Evolutionary conservation across 192 early-diverging fungal genomes (phyloP).

Genomic region (Backusella macrospora): DNA sequence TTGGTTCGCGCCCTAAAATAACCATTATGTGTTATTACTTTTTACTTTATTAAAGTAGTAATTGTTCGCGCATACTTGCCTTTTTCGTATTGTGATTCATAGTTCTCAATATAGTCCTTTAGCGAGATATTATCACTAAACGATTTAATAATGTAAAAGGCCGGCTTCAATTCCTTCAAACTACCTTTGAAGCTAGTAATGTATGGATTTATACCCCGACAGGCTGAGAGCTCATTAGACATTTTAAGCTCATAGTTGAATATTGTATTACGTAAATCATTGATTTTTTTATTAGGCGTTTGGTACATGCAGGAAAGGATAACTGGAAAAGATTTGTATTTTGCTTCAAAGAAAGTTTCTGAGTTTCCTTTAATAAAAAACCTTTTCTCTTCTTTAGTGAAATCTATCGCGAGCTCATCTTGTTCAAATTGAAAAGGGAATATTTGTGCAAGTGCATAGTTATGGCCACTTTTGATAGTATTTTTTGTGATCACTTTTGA

Average conservation of each 20-base stretch:
- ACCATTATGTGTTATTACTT: too few relatives aligned
- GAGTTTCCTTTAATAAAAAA: too few relatives aligned
- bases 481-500: too few relatives aligned
- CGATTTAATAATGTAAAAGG: not conserved
- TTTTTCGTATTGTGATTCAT: not conserved
- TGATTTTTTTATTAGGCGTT: not conserved
- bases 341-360: too few relatives aligned
- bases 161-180: not conserved
- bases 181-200: not conserved
- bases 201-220: not conserved
- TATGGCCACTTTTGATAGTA: too few relatives aligned
- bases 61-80: not conserved
- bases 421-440: too few relatives aligned
- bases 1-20: not conserved
- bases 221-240: not conserved
- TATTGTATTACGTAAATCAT: not conserved
- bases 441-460: too few relatives aligned
- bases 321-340: not conserved
- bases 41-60: too few relatives aligned
- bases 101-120: not conserved
- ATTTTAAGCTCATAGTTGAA: not conserved
- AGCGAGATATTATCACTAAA: not conserved
- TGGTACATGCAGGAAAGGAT: not conserved
- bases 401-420: too few relatives aligned
- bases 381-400: too few relatives aligned